Base-by-base conservation (phyloP, 2,329 filamentous ascomycete genomes). In the Scedosporium boydii region DNA sequence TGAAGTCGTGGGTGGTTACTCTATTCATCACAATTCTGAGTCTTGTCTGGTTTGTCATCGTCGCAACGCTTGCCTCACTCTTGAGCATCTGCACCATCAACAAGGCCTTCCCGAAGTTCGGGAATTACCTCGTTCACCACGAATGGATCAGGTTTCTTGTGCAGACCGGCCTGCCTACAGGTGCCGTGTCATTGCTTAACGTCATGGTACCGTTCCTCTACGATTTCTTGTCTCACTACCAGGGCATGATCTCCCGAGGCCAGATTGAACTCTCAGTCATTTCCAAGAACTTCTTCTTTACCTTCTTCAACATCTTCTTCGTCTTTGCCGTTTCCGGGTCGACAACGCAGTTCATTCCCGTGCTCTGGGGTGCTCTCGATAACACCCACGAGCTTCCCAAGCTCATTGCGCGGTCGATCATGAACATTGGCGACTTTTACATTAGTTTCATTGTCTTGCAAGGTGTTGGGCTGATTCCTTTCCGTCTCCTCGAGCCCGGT, bases 271-370 rank as follows among this genome's bases (percentile, higher is more conserved):
- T 99, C 6, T 98, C 95, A 0, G 82, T 96, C 55, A 93, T 99
- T 67, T 96, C 91, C 61, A 99, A 99, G 78, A 99, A 98, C 75
- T 99, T 98, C 77, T 96, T 98, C 81, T 99, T 99, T 73, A 93
- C 90, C 9, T 99, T 99, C 75, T 98, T 99, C 84, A 99, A 99
- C 76, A 91, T 98, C 63, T 99, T 99, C 76, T 84, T 98, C 59
- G 85, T 98, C 55, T 97, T 98, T 73, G 96, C 93, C 1, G 83
- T 95, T 27, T 90, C 96, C 56, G 90, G 89, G 61, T 91, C 92
- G 4, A 91, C 90, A 75, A 86, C 88, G 46, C 85, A 87, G 61
- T 90, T 96, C 70, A 86, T 86, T 74, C 79, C 80, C 41, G 83
- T 89, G 60, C 80, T 98, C 57, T 85, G 85, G 61, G 84, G 93